Percentiles rank a stretch among this genome's conserved stretches.
These are phyloP conservation scores for Didymella lethalis DNA, from an alignment of 2,329 filamentous ascomycete genomes.

Conservation along the genomic window DNA sequence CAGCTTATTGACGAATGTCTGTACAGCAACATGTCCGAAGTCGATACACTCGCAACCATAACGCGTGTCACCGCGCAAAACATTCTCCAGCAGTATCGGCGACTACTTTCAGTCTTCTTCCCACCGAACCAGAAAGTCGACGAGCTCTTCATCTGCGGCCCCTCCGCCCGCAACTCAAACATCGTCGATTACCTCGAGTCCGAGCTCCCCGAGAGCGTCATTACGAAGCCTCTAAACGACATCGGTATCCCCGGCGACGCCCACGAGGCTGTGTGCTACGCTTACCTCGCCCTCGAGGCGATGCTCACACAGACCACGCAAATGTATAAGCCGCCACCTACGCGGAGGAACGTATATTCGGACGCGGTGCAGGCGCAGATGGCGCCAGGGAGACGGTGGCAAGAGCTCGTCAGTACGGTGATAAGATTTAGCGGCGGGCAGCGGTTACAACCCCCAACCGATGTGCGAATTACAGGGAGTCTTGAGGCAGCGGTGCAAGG, in stretches of 20 bases:
- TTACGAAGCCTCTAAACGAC: conserved; percentile 63
- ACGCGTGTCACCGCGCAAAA: conserved; percentile 67
- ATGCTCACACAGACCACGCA: conserved; percentile 24
- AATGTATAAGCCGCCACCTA: not conserved
- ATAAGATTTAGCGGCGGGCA: conserved; percentile 27
- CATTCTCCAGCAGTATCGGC: conserved; percentile 61
- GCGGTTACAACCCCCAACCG: conserved; percentile 3
- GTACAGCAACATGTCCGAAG: conserved; percentile 55
- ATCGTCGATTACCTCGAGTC: conserved; percentile 62
- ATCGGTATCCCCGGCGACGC: conserved; percentile 65
- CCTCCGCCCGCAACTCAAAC: conserved; percentile 65
- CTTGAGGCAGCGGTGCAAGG: conserved; percentile 10
- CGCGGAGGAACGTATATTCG: conserved; percentile 1
- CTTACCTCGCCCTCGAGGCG: conserved; percentile 68
- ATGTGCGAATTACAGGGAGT: conserved; percentile 16
- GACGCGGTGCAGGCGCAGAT: conserved; percentile 20
- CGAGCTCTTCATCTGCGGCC: conserved; percentile 69
- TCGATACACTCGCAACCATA: conserved; percentile 66
- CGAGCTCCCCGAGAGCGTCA: conserved; percentile 58
- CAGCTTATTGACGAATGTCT: conserved; percentile 49
- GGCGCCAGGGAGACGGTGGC: conserved; percentile 29
- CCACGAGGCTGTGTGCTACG: conserved; percentile 68
- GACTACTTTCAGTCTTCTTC: conserved; percentile 55
- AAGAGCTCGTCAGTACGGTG: conserved; percentile 16
- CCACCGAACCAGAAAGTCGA: conserved; percentile 52